Conservation (phyloP, 176 grass and related monocot species). For the Elymus sibiricus region DNA sequence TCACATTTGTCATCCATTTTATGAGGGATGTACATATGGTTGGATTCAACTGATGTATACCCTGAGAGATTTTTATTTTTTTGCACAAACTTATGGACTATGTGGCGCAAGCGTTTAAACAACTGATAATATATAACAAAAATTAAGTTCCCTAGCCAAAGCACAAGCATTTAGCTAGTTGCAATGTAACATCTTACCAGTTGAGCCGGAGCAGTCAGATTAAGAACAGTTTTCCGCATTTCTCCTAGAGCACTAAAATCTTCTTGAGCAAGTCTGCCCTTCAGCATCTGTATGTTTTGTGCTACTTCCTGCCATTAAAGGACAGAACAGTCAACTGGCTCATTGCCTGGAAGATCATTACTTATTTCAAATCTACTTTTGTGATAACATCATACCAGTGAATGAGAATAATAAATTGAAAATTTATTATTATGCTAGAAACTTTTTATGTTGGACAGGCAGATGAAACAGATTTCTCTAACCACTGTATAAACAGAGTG, state of each 20-base stretch:
- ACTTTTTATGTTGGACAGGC: slow-evolving; percentile 1
- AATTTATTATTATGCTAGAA: not conserved
- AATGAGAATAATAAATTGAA: not conserved
- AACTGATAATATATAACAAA: not conserved
- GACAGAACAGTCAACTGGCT: slow-evolving; percentile 11
- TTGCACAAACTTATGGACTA: not conserved
- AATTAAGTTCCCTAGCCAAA: not conserved
- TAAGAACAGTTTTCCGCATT: slow-evolving; percentile 69
- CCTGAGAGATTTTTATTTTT: not conserved
- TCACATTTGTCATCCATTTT: not conserved
- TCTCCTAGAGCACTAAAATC: slow-evolving; percentile 74
- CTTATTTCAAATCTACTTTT: not conserved
- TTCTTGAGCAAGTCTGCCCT: slow-evolving; percentile 54
- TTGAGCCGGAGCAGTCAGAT: slow-evolving; percentile 56
- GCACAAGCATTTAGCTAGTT: not conserved
- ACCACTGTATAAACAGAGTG: slow-evolving; percentile 13
- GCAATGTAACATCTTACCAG: slow-evolving; percentile 52
- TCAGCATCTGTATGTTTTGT: slow-evolving; percentile 58
- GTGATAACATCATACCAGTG: slow-evolving; percentile 4
- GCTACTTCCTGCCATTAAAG: slow-evolving; percentile 62
- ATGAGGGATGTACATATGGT: not conserved
- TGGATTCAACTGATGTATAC: not conserved
- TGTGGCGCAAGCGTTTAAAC: not conserved
- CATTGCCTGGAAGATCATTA: not conserved
- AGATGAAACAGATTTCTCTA: slow-evolving; percentile 11